Base-by-base conservation (phyloP, 805 yeast species). In the Candida xyloterini region DNA sequence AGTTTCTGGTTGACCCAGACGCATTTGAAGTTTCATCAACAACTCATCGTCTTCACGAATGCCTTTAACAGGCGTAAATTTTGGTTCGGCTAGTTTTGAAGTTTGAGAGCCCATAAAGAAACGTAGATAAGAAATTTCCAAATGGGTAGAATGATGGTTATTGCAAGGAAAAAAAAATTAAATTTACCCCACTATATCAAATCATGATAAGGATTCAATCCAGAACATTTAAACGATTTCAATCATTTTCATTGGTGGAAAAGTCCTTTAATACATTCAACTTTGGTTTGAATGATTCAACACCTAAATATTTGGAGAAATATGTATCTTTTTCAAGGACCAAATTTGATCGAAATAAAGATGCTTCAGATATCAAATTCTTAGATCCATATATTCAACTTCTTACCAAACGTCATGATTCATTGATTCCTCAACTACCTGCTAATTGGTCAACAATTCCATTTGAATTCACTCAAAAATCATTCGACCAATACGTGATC, bases 11-110 rank as follows among this genome's bases (percentile, higher is more conserved):
- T 26, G 22, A 10, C 33, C 45, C n/a, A 34, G 38, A 29, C 60
- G 25, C 20, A 42, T 44, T 40, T 61, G 65, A n/a, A 61, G 45
- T 40, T 61, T 61, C 23, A 46, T 35, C 9, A 61, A 55, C 13
- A 61, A 42, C 35, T 61, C 65, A 26, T 60, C 65, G 32, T 59
- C 63, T 9, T 50, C 57, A 7, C 48, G 38, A 25, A 25, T 16
- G 38, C 40, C 30, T 10, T 36, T 41, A 9, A 51, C 45, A 8
- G 51, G 47, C 11, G 51, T 49, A 38, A 28, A 53, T 20, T 50
- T 51, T 15, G 55, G 51, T 27, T 43, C 48, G 9, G 31, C 25
- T 13, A 41, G 45, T 36, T 52, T 55, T 6, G 62, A 59, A 28
- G 52, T 27, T 32, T 38, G 53, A 36, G 55, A 46, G 15, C 62